Conservation (phyloP, 1,284 basidiomycete genomes). For the Mycosarcoma mackinlayi region DNA sequence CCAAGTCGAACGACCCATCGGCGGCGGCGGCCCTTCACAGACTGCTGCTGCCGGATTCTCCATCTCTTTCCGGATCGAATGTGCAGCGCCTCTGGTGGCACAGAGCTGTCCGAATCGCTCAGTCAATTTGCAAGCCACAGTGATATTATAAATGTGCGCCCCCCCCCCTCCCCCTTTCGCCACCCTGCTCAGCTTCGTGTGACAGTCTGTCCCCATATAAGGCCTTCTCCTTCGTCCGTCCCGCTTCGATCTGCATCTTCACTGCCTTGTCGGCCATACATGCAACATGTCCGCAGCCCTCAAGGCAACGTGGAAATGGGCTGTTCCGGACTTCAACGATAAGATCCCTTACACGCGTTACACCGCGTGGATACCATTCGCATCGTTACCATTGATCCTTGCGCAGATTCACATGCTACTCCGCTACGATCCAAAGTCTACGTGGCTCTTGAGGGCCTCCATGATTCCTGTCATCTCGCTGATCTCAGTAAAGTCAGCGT, state of each 20-base stretch:
- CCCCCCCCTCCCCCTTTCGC: neutral
- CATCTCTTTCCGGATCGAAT: too few species aligned
- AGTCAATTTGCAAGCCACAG: neutral
- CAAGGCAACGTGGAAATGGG: conserved; percentile 10
- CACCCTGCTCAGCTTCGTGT: neutral
- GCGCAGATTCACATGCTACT: conserved; percentile 40
- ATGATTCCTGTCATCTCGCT: conserved; percentile 27
- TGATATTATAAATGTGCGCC: neutral
- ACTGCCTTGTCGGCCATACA: too few species aligned
- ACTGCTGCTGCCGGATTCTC: too few species aligned
- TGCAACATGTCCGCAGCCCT: too few species aligned
- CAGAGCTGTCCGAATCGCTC: neutral
- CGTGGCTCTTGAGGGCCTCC: conserved; percentile 16
- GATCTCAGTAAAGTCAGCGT: conserved; percentile 18
- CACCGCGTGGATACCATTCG: conserved; percentile 13
- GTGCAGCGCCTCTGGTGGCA: neutral
- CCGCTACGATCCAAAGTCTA: conserved; percentile 19
- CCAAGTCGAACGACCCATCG: too few species aligned
- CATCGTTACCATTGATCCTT: conserved; percentile 12
- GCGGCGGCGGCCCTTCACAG: too few species aligned
- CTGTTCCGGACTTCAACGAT: conserved; percentile 27
- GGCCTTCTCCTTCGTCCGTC: too few species aligned
- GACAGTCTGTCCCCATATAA: too few species aligned
- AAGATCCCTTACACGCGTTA: conserved; percentile 19
- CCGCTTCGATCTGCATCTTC: too few species aligned